These are phyloP conservation scores for Claviceps digitariae DNA, from an alignment of 2,329 filamentous ascomycete genomes.

Conservation along the genomic window DNA sequence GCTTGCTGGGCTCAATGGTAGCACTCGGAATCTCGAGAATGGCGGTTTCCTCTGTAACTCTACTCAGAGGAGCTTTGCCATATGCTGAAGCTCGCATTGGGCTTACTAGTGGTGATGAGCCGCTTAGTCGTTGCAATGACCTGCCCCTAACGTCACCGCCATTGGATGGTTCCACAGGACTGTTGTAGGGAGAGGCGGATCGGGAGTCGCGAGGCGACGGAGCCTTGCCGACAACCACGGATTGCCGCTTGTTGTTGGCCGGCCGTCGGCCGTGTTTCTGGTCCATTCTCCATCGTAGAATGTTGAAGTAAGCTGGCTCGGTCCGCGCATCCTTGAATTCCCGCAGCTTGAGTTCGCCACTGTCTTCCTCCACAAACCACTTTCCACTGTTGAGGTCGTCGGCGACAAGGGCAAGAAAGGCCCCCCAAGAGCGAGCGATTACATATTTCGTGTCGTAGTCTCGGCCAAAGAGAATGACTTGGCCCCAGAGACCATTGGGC, in stretches of 20 bases:
- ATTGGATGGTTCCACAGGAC: conserved; percentile 39
- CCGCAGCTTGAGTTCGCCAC: conserved; percentile 75
- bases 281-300: conserved; percentile 87
- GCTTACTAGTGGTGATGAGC: conserved; percentile 48
- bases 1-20: conserved; percentile 30
- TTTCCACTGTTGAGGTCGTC: conserved; percentile 86
- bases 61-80: conserved; percentile 58
- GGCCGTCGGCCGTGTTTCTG: conserved; percentile 72
- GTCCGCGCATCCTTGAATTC: conserved; percentile 84
- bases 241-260: conserved; percentile 35
- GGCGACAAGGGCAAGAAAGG: conserved; percentile 73
- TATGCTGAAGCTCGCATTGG: conserved; percentile 52
- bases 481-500: conserved; percentile 82
- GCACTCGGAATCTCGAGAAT: conserved; percentile 26
- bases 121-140: conserved; percentile 55
- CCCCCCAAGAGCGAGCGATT: conserved; percentile 79
- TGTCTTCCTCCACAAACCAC: conserved; percentile 87
- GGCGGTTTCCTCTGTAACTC: conserved; percentile 56
- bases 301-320: conserved; percentile 87
- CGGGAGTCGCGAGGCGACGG: conserved; percentile 34
- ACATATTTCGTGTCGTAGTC: conserved; percentile 99
- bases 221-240: conserved; percentile 28
- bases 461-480: conserved; percentile 90
- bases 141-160: conserved; percentile 52
- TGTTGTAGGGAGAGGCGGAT: conserved; percentile 49